Evolutionary conservation across 805 yeast genomes (phyloP), one percentile per base, ranked within the genome.

Genomic region (Candida quercuum): DNA sequence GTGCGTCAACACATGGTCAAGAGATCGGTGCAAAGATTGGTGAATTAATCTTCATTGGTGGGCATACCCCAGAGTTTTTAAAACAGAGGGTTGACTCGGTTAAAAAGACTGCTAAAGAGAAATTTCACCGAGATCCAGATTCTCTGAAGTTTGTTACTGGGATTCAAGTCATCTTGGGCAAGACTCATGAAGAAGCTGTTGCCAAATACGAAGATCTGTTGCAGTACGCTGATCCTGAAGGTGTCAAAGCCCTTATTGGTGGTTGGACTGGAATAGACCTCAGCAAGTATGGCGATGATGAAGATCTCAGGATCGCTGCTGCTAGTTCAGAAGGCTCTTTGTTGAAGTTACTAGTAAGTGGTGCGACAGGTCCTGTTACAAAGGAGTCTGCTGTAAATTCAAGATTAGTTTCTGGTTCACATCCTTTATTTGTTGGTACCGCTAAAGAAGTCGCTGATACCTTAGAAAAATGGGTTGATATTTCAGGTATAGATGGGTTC

Each of bases 1-100:
- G 73, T 6, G 51, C 64, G 28, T 67, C 72, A 5, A 48, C 58
- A 17, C 54, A 52, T 13, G 73, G 73, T 21, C 52, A 56, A 33
- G 60, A 61, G 14, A 57, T 64, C 39, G 73, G 69, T 7, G 71
- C 73, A 13, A 57, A 59, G 38, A 57, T 64, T 43, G 72, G 70
- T 2, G 73, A 67, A 42, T 58, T 57, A 6, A 60, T 67, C 13
- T 68, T 67, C 41, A 47, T 67, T 15, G 54, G 60, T 14, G 60
- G 57, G 12, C 53, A 57, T 33, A 49, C 63, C 6, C 67, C 71
- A 3, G 60, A 56, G 24, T 43, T 36, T n/a, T 41, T 63, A 25
- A 57, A 48, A 10, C 51, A 43, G 8, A 50, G 59, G 28, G 56
- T 64, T 26, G 48, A 47, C n/a, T 59, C 55, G 16, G 52, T 64